phyloP scores from a whole-genome alignment of 164 flowering plant species.

The Kingdonia uniflora region DNA sequence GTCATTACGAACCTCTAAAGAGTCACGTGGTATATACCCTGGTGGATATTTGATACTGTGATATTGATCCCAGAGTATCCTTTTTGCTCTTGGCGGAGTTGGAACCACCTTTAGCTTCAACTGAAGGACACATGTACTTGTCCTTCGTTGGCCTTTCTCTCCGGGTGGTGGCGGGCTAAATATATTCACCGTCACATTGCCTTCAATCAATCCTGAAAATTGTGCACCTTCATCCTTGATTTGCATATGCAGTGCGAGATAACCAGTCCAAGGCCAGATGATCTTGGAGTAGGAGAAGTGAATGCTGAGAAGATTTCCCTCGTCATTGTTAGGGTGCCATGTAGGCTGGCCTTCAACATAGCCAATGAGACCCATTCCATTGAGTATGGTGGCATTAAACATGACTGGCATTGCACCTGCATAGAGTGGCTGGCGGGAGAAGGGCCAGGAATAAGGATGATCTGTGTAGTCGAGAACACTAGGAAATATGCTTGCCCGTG shows the following conservation, averaged over 20 bases:
- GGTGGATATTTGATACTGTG: constrained; percentile 98
- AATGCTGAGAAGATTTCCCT: constrained; percentile 83
- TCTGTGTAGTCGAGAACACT: constrained; percentile 74
- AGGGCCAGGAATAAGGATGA: constrained; percentile 98
- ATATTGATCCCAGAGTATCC: constrained; percentile 93
- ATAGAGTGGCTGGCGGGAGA: constrained; percentile 97
- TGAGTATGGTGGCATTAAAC: constrained; percentile 85
- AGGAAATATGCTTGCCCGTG: constrained; percentile 95
- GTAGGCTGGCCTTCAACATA: constrained; percentile 66
- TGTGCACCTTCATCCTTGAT: constrained; percentile 90
- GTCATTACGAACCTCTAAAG: constrained; percentile 97
- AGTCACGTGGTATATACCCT: constrained; percentile 95
- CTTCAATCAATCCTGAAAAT: constrained; percentile 84
- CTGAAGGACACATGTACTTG: constrained; percentile 70
- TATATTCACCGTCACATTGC: constrained; percentile 69
- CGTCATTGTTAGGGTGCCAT: constrained; percentile 81
- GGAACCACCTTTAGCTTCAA: constrained; percentile 76
- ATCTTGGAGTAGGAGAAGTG: constrained; percentile 78
- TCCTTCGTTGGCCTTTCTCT: constrained; percentile 38
- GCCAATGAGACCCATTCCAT: constrained; percentile 97
- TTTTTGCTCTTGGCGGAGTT: constrained; percentile 76
- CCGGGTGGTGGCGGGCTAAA: constrained; percentile 78
- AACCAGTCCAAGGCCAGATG: constrained; percentile 99
- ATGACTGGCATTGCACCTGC: constrained; percentile 99
- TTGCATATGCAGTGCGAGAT: constrained; percentile 87